Conservation (phyloP, 2,329 filamentous ascomycete species). For the Thelonectria olida region DNA sequence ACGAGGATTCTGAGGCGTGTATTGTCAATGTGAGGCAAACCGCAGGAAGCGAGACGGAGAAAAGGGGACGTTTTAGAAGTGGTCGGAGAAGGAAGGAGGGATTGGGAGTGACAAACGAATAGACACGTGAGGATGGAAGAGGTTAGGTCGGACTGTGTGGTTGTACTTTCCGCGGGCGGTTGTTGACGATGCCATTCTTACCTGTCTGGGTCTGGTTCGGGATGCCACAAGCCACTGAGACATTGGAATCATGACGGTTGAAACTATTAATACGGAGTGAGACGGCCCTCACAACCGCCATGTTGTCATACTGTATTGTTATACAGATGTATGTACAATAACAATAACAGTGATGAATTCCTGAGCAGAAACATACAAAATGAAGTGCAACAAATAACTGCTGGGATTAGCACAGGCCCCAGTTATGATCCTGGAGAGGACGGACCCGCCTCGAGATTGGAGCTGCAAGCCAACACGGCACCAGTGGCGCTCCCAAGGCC, state of each 20-base stretch:
- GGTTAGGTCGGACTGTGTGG: background rate
- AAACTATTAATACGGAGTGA: background rate
- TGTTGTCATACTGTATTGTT: too few species aligned
- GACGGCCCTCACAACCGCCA: too few species aligned
- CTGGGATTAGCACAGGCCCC: background rate
- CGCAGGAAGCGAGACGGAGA: background rate
- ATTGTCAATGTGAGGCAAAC: background rate
- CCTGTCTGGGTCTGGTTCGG: background rate
- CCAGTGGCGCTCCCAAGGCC: constrained; percentile 13
- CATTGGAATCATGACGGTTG: constrained; percentile 3
- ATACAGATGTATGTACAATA: background rate
- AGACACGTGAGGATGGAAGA: background rate
- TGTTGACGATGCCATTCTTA: constrained; percentile 1
- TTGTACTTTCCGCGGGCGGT: background rate
- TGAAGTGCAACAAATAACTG: background rate
- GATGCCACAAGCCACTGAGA: constrained; percentile 2
- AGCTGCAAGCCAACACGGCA: constrained; percentile 15
- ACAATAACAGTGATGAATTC: background rate
- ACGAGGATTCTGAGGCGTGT: background rate
- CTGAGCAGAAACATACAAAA: background rate
- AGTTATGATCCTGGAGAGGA: background rate
- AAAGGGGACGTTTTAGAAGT: background rate
- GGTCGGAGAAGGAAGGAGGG: background rate
- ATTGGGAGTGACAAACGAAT: background rate
- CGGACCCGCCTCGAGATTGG: constrained; percentile 21